phyloP scores from a whole-genome alignment of 768 basidiomycete genomes.

The Mycena kentingensis region DNA sequence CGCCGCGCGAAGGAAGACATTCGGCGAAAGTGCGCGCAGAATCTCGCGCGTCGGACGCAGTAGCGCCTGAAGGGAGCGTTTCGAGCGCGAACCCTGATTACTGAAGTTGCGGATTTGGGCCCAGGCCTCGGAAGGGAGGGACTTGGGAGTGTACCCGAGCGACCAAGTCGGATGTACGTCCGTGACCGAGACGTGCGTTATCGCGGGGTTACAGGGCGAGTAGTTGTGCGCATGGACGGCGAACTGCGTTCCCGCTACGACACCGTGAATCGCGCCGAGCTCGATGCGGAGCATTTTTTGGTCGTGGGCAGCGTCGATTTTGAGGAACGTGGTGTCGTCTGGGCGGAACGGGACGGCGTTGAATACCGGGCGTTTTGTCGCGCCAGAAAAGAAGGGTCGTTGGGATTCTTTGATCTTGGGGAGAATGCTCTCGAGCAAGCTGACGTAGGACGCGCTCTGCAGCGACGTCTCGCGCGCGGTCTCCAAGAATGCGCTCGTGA shows the following conservation, averaged over 20 bases:
- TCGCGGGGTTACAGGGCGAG: constrained; percentile 53
- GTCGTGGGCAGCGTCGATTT: constrained; percentile 42
- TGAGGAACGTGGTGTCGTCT: constrained; percentile 50
- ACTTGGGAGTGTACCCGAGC: constrained; percentile 43
- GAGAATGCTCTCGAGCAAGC: constrained; percentile 48
- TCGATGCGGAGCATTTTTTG: constrained; percentile 47
- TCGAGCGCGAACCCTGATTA: constrained; percentile 35
- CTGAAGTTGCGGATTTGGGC: constrained; percentile 54
- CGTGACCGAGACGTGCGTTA: constrained; percentile 52
- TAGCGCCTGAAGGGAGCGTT: constrained; percentile 5
- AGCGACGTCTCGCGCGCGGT: constrained; percentile 48
- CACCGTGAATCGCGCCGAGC: constrained; percentile 62
- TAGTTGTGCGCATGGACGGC: constrained; percentile 64
- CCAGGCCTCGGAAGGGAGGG: constrained; percentile 49
- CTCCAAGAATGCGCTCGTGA: constrained; percentile 58
- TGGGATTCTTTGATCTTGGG: constrained; percentile 45
- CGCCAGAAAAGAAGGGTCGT: constrained; percentile 52
- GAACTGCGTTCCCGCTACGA: constrained; percentile 65
- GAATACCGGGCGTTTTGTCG: constrained; percentile 51
- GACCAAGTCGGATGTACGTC: constrained; percentile 64
- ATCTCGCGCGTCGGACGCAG: constrained; percentile 1
- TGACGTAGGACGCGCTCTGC: constrained; percentile 52
- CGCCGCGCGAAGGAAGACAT: neutral
- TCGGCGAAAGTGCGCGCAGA: no score
- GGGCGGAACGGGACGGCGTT: constrained; percentile 55